A percentile compares a stretch with the other conserved stretches of the same genome.
These are phyloP conservation scores for Aspergillus heteromorphus DNA, from an alignment of 495 filamentous ascomycete genomes.

Conservation along the genomic window DNA sequence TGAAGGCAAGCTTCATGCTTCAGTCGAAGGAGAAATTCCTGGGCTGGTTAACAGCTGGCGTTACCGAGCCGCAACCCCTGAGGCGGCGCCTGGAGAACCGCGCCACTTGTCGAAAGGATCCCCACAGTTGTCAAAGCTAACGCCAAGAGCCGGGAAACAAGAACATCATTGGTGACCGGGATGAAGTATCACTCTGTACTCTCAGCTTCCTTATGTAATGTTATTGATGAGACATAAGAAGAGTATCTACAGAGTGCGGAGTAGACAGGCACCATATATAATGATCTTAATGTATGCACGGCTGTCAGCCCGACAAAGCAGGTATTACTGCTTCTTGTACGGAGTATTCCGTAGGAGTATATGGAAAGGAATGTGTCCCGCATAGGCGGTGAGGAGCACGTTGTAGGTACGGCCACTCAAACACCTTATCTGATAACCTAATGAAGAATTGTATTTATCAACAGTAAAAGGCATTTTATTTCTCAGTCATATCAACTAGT, in stretches of 20 bases:
- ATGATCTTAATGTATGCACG: background rate
- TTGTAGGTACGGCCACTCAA: no score
- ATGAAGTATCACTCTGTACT: background rate
- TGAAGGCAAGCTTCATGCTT: slow-evolving; percentile 14
- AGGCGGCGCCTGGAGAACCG: slow-evolving; percentile 32
- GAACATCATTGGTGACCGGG: background rate
- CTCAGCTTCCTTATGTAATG: background rate
- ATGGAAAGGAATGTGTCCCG: no score
- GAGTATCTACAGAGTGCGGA: no score
- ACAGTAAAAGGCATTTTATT: no score
- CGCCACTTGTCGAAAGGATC: slow-evolving; percentile 31
- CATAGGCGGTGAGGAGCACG: no score
- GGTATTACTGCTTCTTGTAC: no score
- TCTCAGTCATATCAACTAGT: no score
- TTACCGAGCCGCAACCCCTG: slow-evolving; percentile 42
- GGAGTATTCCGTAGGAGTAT: no score
- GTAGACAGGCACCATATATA: background rate
- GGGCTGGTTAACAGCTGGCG: slow-evolving; percentile 28
- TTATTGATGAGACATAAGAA: background rate
- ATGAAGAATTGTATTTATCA: no score
- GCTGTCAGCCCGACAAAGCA: background rate
- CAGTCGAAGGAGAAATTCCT: slow-evolving; percentile 18
- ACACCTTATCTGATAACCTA: no score
- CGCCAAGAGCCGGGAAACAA: slow-evolving; percentile 15
- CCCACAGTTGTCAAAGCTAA: slow-evolving; percentile 13